Percentiles rank a stretch among this genome's conserved stretches.
Conservation (phyloP, 83 land plant species). For the Picea abies region DNA sequence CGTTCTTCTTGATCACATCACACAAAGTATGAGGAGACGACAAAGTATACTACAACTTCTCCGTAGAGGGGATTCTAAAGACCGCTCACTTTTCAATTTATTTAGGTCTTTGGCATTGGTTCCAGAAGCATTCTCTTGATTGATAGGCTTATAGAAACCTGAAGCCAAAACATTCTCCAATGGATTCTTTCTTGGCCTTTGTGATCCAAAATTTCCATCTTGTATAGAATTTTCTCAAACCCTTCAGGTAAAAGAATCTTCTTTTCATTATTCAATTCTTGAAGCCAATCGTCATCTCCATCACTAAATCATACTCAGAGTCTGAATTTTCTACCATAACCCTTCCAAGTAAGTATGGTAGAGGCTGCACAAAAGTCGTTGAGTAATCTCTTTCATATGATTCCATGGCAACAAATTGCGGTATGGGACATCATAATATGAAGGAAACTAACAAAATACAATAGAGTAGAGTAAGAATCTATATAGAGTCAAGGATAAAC, state of each 20-base stretch:
- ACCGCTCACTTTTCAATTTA: background rate
- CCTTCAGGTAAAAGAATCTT: slow-evolving; percentile 75
- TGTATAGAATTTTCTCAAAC: slow-evolving; percentile 73
- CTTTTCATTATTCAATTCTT: slow-evolving; percentile 71
- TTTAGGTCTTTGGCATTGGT: background rate
- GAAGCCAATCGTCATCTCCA: slow-evolving; percentile 96
- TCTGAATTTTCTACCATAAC: slow-evolving; percentile 82
- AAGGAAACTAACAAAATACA: too few relatives aligned
- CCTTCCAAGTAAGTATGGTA: slow-evolving; percentile 87
- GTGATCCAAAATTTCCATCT: slow-evolving; percentile 86
- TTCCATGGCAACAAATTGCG: too few relatives aligned
- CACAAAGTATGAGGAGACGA: background rate
- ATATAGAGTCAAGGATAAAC: too few relatives aligned
- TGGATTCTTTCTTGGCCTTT: slow-evolving; percentile 72
- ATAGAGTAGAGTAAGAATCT: too few relatives aligned
- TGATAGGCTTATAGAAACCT: background rate
- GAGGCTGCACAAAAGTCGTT: slow-evolving; percentile 47
- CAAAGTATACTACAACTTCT: background rate
- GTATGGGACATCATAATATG: too few relatives aligned
- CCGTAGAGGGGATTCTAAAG: background rate
- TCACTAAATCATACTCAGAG: slow-evolving; percentile 90
- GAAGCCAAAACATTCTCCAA: background rate
- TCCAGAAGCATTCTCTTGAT: slow-evolving; percentile 4
- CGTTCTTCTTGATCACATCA: background rate
- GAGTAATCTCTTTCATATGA: too few relatives aligned